These are phyloP conservation scores for Solanum corneliomulleri DNA, from an alignment of 257 asterid genomes.

Conservation along the genomic window DNA sequence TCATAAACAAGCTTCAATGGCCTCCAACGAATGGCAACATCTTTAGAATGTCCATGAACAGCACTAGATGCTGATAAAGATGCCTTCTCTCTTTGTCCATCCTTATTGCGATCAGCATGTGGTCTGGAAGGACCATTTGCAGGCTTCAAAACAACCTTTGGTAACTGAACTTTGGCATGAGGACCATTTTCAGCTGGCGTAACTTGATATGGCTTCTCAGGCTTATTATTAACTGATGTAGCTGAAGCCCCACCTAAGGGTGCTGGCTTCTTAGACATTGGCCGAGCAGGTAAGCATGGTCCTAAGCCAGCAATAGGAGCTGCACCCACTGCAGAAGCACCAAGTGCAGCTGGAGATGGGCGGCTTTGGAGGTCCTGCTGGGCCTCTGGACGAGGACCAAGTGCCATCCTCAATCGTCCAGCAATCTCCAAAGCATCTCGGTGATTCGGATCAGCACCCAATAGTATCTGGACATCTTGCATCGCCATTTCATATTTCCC, in stretches of 20 bases:
- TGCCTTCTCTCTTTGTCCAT: slow-evolving; percentile 22
- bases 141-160: slow-evolving; percentile 73
- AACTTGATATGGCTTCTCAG: slow-evolving; percentile 35
- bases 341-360: slow-evolving; percentile 98
- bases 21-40: slow-evolving; percentile 32
- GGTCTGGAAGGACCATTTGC: slow-evolving; percentile 39
- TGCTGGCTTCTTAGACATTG: slow-evolving; percentile 52
- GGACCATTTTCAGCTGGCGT: slow-evolving; percentile 42
- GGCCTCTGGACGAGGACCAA: slow-evolving; percentile 69
- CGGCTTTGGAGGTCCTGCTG: slow-evolving; percentile 97
- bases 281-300: slow-evolving; percentile 86
- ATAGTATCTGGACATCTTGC: slow-evolving; percentile 63
- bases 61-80: background rate
- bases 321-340: slow-evolving; percentile 95
- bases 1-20: slow-evolving; percentile 87
- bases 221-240: slow-evolving; percentile 28
- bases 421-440: slow-evolving; percentile 71
- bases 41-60: slow-evolving; percentile 12
- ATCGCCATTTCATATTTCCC: slow-evolving; percentile 79
- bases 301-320: slow-evolving; percentile 90
- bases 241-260: slow-evolving; percentile 15
- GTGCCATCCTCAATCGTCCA: slow-evolving; percentile 49
- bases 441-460: slow-evolving; percentile 56
- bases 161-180: slow-evolving; percentile 38
- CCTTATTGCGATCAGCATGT: slow-evolving; percentile 21